phyloP scores from a whole-genome alignment of 2,329 filamentous ascomycete genomes.

The Epichloe hybrida region DNA sequence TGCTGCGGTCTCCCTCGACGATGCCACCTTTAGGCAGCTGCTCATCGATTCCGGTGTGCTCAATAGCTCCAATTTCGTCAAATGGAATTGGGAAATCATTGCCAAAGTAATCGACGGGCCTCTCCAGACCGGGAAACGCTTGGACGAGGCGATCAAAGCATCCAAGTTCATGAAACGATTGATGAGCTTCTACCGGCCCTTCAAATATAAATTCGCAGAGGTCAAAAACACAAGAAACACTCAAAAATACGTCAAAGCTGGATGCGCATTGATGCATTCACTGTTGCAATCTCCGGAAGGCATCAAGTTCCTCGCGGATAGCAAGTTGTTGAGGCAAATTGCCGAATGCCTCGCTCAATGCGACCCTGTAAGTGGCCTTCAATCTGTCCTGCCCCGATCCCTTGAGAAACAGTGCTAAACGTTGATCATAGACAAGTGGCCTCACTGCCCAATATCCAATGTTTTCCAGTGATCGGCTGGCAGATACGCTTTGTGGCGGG shows the following conservation, averaged over 20 bases:
- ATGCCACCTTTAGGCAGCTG: slow-evolving; percentile 50
- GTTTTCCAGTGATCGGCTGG: slow-evolving; percentile 74
- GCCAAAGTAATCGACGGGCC: slow-evolving; percentile 86
- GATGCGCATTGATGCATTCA: slow-evolving; percentile 77
- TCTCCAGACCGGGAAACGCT: slow-evolving; percentile 73
- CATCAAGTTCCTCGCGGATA: slow-evolving; percentile 71
- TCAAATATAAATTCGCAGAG: slow-evolving; percentile 91
- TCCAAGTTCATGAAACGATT: slow-evolving; percentile 94
- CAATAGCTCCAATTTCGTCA: slow-evolving; percentile 76
- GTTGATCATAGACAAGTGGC: slow-evolving; percentile 42
- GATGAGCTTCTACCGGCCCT: slow-evolving; percentile 88
- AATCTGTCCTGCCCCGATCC: not conserved
- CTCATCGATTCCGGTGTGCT: slow-evolving; percentile 72
- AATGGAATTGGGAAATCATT: slow-evolving; percentile 97
- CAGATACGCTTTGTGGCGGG: slow-evolving; percentile 77
- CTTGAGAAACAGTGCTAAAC: slow-evolving; percentile 6
- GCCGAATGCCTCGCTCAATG: slow-evolving; percentile 93
- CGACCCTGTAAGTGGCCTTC: slow-evolving; percentile 51
- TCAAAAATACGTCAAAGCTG: slow-evolving; percentile 83
- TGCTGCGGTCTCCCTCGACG: slow-evolving; percentile 34
- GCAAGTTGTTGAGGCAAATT: slow-evolving; percentile 85
- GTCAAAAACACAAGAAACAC: slow-evolving; percentile 83
- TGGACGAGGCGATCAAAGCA: slow-evolving; percentile 87
- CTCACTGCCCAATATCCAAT: slow-evolving; percentile 73
- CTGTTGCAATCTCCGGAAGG: slow-evolving; percentile 79